Evolutionary conservation across 2,329 filamentous ascomycete genomes (phyloP).

Genomic region (Scedosporium aurantiacum): DNA sequence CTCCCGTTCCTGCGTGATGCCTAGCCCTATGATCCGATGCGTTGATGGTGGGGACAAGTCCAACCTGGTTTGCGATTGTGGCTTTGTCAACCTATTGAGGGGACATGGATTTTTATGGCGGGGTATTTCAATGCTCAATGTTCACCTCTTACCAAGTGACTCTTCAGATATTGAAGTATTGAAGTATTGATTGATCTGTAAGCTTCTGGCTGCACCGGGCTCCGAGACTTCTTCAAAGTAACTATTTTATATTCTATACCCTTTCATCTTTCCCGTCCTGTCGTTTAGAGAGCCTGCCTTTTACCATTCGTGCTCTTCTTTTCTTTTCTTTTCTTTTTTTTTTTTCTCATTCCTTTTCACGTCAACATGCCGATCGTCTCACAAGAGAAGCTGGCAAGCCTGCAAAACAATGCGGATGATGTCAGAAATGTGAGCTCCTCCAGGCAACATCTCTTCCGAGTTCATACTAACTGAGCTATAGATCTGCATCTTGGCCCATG

Average conservation of each 20-base stretch:
- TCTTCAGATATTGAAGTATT: background rate
- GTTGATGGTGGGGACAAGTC: too few species aligned
- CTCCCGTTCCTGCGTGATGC: too few species aligned
- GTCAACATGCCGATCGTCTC: slow-evolving; percentile 78
- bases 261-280: background rate
- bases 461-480: slow-evolving; percentile 21
- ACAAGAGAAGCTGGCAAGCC: slow-evolving; percentile 77
- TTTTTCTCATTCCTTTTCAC: slow-evolving; percentile 5
- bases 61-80: background rate
- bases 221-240: background rate
- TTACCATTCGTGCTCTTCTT: background rate
- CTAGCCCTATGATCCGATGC: too few species aligned
- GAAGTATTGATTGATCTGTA: background rate
- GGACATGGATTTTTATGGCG: slow-evolving; percentile 1
- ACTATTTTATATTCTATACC: background rate
- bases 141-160: background rate
- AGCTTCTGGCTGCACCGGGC: background rate
- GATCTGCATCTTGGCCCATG: slow-evolving; percentile 94
- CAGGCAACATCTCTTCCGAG: background rate
- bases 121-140: background rate
- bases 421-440: slow-evolving; percentile 70
- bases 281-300: background rate
- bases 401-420: slow-evolving; percentile 79
- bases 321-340: slow-evolving; percentile 9
- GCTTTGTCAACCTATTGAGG: background rate